phyloP scores from a whole-genome alignment of 2,329 filamentous ascomycete species.

The Talaromyces sp. region DNA sequence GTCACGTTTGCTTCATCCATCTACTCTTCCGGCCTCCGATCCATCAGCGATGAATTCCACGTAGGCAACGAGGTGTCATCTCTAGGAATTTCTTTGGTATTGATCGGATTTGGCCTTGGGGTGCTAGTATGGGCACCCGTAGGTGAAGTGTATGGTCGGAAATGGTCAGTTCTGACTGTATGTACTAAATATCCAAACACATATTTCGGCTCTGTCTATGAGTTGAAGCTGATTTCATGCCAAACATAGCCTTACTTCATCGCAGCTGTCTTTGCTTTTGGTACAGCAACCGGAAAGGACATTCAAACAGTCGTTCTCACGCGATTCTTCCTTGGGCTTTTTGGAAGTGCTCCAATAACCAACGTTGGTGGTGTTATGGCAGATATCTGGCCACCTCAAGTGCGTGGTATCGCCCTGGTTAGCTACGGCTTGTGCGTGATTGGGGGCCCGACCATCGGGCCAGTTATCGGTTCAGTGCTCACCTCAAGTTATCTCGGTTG shows the following conservation, averaged over 20 bases:
- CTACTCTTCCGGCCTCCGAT: neutral
- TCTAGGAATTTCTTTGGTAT: neutral
- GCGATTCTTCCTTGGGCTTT: conserved; percentile 62
- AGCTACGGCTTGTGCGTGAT: no score
- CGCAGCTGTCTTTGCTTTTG: neutral
- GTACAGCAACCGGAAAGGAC: neutral
- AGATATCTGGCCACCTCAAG: conserved; percentile 59
- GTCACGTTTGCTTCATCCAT: neutral
- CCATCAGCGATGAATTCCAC: no score
- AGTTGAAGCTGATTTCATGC: no score
- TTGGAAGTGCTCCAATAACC: conserved; percentile 63
- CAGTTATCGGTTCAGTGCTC: no score
- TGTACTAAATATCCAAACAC: neutral
- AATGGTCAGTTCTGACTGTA: neutral
- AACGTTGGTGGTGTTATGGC: conserved; percentile 66
- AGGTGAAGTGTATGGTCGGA: neutral
- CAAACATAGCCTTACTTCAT: neutral
- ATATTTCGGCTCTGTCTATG: no score
- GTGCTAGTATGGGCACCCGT: neutral
- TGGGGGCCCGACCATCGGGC: no score
- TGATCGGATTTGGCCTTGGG: neutral
- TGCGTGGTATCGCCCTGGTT: neutral
- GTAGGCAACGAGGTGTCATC: no score
- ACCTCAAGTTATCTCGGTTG: no score
- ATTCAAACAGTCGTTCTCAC: neutral